Base-by-base conservation (phyloP, 768 basidiomycete genomes). In the Pilatotrama ljubarskyi region DNA sequence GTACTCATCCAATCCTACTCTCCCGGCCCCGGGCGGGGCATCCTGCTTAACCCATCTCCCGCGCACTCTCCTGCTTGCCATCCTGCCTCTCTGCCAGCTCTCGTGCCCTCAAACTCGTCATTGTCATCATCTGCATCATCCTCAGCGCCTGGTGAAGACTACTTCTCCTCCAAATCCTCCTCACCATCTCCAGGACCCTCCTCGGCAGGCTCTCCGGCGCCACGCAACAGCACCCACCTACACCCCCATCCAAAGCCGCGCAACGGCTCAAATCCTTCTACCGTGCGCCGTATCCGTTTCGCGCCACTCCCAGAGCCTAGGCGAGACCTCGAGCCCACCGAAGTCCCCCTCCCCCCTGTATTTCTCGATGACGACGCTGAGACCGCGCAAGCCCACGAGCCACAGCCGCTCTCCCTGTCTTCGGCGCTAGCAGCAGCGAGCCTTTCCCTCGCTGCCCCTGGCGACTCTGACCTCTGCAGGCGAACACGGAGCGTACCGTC, bases 231-330 rank as follows among this genome's bases (percentile, higher is more conserved):
- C 18, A 38, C 35, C 49, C 55, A 44, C 42, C 58, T 55, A 32
- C 51, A 44, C 54, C 61, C 54, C 29, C 42, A n/a, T 26, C 18
- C 35, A 25, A 55, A 61, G 38, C 53, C 57, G 20, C 67, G 61
- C 50, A 37, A 49, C 25, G 61, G 55, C 62, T 61, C 66, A 43
- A 35, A 49, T 43, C 52, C 62, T 36, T 25, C 48, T 59, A 58
- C 65, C 5, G 62, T 67, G 9, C 70, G 72, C 32, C 74, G 76
- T 47, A 93, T 95, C 59, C 84, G 90, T 61, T 95, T 95, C 63
- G 93, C 93, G 0, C 93, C 93, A 1, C 82, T 95, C 17, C 93
- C 93, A 0, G 88, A 90, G 65, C 89, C 90, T 1, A 78, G 83
- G 22, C 79, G 83, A 51, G 79, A 82, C 51, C 76, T 80, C 61